Conservation (phyloP, 2,329 filamentous ascomycete genomes). For the Stagonosporopsis rhizophila region DNA sequence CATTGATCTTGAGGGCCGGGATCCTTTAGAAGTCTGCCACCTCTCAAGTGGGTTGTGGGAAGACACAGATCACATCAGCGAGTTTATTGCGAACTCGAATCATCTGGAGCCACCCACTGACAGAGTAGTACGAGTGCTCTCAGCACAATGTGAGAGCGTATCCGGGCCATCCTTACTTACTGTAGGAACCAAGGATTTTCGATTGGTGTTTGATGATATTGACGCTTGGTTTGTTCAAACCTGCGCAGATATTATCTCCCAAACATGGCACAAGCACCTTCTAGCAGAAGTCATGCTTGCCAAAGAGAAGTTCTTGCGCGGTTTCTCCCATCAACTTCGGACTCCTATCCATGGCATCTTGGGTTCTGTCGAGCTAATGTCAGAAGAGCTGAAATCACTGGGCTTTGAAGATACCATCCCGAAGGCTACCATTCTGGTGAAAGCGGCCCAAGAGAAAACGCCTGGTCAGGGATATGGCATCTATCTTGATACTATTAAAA, state of each 20-base stretch:
- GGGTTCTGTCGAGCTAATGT: not conserved
- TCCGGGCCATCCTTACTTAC: not conserved
- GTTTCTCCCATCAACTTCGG: conserved; percentile 2
- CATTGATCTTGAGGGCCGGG: not conserved
- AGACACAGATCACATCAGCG: not conserved
- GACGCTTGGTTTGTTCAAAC: not conserved
- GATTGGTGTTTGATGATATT: not conserved
- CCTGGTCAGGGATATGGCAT: not conserved
- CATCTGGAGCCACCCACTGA: not conserved
- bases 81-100: not conserved
- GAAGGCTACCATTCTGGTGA: not conserved
- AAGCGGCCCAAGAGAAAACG: not conserved
- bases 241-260: not conserved
- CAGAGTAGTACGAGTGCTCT: not conserved
- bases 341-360: conserved; percentile 1
- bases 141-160: not conserved
- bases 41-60: not conserved
- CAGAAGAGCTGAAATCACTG: not conserved
- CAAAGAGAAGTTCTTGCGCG: conserved; percentile 3
- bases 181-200: not conserved
- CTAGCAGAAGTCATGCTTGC: conserved; percentile 2
- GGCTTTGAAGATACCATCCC: not conserved
- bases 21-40: not conserved
- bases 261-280: conserved; percentile 1
- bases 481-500: conserved; percentile 3